phyloP scores from a whole-genome alignment of 306 rosid species.

The Acacia crassicarpa region DNA sequence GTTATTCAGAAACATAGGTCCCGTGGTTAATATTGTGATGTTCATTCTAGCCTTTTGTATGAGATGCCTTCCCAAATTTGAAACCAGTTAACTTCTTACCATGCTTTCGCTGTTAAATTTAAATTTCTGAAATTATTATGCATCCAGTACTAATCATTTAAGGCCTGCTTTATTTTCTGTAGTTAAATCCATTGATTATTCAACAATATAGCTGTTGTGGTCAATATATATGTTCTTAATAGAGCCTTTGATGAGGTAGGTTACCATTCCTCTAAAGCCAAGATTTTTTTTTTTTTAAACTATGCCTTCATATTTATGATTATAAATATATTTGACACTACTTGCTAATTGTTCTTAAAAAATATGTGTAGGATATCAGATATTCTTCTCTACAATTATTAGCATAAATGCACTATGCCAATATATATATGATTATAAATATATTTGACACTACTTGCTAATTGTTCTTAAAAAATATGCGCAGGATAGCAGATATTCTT shows the following conservation, averaged over 20 bases:
- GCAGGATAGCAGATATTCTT: neutral
- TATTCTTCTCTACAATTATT: slow-evolving; percentile 16
- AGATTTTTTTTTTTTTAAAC: neutral
- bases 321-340: neutral
- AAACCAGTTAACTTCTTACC: neutral
- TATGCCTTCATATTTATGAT: neutral
- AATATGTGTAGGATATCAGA: neutral
- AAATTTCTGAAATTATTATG: neutral
- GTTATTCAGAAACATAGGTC: slow-evolving; percentile 24
- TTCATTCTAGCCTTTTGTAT: slow-evolving; percentile 47
- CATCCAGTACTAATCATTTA: neutral
- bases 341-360: neutral
- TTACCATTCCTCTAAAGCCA: neutral
- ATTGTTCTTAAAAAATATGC: too few relatives aligned
- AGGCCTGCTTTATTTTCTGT: slow-evolving; percentile 25
- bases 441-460: neutral
- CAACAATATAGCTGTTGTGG: slow-evolving; percentile 24
- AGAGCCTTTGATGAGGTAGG: slow-evolving; percentile 63
- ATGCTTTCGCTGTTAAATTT: neutral
- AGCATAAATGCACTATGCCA: neutral
- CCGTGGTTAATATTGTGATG: slow-evolving; percentile 26
- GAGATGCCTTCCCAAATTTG: slow-evolving; percentile 38
- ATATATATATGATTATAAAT: neutral
- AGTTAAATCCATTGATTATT: slow-evolving; percentile 42
- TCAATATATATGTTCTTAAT: slow-evolving; percentile 30